A percentile compares a stretch with the other conserved stretches of the same genome.
Evolutionary conservation across 768 basidiomycete genomes (phyloP).

Genomic region (Xerocomus brunneocitrinus): DNA sequence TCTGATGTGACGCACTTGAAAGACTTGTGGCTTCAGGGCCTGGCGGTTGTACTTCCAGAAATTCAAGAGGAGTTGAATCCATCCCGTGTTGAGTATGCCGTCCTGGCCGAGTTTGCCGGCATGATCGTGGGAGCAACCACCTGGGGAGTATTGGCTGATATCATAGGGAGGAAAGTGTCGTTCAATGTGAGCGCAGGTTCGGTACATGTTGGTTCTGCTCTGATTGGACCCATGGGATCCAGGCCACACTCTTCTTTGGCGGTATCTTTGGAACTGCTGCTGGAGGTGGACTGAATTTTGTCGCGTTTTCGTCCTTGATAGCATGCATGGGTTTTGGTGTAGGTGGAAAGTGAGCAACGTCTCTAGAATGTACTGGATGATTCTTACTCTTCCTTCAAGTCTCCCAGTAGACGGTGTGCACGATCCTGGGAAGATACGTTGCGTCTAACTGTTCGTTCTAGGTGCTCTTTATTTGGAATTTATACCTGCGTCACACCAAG

Average conservation of each 20-base stretch:
- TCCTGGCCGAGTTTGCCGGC: slow-evolving; percentile 44
- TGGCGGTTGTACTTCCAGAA: slow-evolving; percentile 43
- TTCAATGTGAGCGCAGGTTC: slow-evolving; percentile 32
- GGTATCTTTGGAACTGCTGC: slow-evolving; percentile 50
- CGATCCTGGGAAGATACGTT: not conserved
- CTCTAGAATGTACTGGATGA: slow-evolving; percentile 10
- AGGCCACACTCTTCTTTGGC: slow-evolving; percentile 34
- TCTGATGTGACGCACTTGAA: not conserved
- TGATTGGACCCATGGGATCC: not conserved
- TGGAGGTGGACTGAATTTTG: slow-evolving; percentile 43
- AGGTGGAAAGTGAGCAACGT: slow-evolving; percentile 44
- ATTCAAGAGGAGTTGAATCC: slow-evolving; percentile 42
- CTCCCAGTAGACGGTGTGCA: slow-evolving; percentile 44
- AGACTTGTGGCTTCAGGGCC: slow-evolving; percentile 43
- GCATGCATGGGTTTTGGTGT: slow-evolving; percentile 48
- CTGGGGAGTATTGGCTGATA: slow-evolving; percentile 48
- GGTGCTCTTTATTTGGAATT: slow-evolving; percentile 44
- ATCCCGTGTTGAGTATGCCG: slow-evolving; percentile 40
- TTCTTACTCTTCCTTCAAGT: slow-evolving; percentile 23
- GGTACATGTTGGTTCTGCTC: not conserved
- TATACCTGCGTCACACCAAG: slow-evolving; percentile 40
- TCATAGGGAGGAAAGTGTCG: slow-evolving; percentile 43
- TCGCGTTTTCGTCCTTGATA: slow-evolving; percentile 41
- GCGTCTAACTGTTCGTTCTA: slow-evolving; percentile 15
- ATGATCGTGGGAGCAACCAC: slow-evolving; percentile 45